Conservation (phyloP, 306 rosid genomes). For the Dalbergia cochinchinensis region DNA sequence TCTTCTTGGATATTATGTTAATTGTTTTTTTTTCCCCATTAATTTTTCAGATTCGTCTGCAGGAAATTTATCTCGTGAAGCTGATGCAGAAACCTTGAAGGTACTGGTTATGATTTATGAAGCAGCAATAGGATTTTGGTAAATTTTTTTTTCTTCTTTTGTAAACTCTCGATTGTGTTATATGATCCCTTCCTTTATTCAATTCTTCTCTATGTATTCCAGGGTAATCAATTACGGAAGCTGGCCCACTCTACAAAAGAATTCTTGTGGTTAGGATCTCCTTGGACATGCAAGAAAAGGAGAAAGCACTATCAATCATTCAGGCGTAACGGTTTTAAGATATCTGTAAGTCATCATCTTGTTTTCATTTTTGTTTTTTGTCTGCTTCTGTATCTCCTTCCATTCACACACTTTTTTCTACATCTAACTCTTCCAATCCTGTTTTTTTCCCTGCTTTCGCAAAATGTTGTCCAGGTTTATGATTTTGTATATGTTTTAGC, state of each 20-base stretch:
- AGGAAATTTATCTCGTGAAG: neutral
- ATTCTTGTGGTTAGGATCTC: constrained; percentile 75
- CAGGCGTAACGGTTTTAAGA: constrained; percentile 67
- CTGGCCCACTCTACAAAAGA: constrained; percentile 46
- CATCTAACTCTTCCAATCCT: constrained; percentile 36
- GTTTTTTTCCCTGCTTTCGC: constrained; percentile 1
- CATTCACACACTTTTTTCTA: neutral
- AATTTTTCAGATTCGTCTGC: constrained; percentile 53
- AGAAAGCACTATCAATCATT: constrained; percentile 75
- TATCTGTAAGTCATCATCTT: constrained; percentile 65
- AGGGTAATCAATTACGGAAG: constrained; percentile 61
- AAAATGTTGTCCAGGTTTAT: constrained; percentile 62
- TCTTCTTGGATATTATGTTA: neutral
- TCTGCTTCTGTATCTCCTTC: neutral
- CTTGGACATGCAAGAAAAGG: constrained; percentile 71
- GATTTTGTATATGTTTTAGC: constrained; percentile 89
- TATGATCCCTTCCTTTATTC: neutral
- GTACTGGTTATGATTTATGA: constrained; percentile 51
- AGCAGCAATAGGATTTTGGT: constrained; percentile 5
- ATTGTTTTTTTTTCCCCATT: neutral
- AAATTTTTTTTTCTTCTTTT: neutral
- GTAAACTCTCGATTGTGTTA: neutral
- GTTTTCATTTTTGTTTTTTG: neutral
- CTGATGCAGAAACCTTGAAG: constrained; percentile 52
- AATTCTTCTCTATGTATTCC: constrained; percentile 2